Evolutionary conservation across 2,329 filamentous ascomycete species (phyloP).

Genomic region (Talaromyces sp.): DNA sequence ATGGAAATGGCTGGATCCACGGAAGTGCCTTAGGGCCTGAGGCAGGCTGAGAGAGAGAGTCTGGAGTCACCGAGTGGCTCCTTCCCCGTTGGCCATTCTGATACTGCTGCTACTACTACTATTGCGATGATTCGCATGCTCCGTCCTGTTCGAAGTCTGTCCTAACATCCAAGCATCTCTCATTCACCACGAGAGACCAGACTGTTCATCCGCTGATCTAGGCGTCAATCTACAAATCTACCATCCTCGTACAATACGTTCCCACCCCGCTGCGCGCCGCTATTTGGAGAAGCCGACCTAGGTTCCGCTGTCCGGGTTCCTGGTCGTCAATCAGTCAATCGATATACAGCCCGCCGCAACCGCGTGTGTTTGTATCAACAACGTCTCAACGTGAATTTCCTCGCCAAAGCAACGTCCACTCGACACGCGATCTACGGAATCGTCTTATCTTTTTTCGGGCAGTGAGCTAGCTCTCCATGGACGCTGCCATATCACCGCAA

Average conservation of each 20-base stretch:
- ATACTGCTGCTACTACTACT: not conserved
- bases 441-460: not conserved
- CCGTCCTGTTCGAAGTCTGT: not conserved
- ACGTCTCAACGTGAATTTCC: not conserved
- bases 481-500: constrained; percentile 10
- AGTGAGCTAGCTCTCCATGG: constrained; percentile 15
- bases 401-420: not conserved
- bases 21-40: not conserved
- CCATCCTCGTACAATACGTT: not conserved
- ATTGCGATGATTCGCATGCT: not conserved
- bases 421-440: not conserved
- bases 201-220: not conserved
- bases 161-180: not conserved
- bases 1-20: not conserved
- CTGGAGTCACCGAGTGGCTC: constrained; percentile 2
- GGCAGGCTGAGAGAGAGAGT: constrained; percentile 1
- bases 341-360: constrained; percentile 6
- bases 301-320: constrained; percentile 5
- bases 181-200: not conserved
- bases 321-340: constrained; percentile 2
- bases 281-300: not conserved
- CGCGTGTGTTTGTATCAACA: not conserved
- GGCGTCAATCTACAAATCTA: not conserved
- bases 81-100: not conserved
- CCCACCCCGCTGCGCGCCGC: not conserved